Percentiles rank a stretch among this genome's conserved stretches.
Conservation (phyloP, 2,329 filamentous ascomycete species). For the Stagonosporopsis rhizophila region DNA sequence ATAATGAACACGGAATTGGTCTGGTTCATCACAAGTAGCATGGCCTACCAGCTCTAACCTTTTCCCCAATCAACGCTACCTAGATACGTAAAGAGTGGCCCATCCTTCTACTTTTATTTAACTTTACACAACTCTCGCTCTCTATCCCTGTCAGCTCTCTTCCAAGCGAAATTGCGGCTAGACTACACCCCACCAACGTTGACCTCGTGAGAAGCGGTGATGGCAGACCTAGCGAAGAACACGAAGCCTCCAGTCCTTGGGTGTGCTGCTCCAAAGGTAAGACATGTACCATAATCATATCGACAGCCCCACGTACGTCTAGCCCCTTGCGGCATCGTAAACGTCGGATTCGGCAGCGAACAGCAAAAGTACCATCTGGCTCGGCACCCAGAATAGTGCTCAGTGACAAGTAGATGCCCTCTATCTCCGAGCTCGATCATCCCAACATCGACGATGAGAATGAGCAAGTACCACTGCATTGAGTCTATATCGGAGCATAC, state of each 20-base stretch:
- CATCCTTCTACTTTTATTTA: not conserved
- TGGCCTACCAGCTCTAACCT: not conserved
- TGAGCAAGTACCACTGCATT: not conserved
- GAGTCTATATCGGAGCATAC: not conserved
- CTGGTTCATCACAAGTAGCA: not conserved
- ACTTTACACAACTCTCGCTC: not conserved
- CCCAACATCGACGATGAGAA: constrained; percentile 14
- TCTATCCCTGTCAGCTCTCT: not conserved
- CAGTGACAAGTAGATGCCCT: not conserved
- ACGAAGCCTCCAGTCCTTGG: not conserved
- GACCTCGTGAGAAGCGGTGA: not conserved
- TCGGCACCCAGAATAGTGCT: not conserved
- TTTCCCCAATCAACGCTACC: not conserved
- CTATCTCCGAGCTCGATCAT: not conserved
- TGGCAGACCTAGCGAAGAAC: not conserved
- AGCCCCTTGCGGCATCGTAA: not conserved
- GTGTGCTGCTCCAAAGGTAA: not conserved
- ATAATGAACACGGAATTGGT: too few species aligned
- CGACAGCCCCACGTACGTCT: not conserved
- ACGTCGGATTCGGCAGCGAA: constrained; percentile 17
- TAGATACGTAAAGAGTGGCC: too few species aligned
- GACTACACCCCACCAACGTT: not conserved
- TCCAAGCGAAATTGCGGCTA: not conserved
- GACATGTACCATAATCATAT: not conserved
- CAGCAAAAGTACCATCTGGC: constrained; percentile 4